A percentile compares a stretch with the other conserved stretches of the same genome.
These are phyloP conservation scores for Hibiscus mutabilis DNA, from an alignment of 345 rosid genomes.

Conservation along the genomic window DNA sequence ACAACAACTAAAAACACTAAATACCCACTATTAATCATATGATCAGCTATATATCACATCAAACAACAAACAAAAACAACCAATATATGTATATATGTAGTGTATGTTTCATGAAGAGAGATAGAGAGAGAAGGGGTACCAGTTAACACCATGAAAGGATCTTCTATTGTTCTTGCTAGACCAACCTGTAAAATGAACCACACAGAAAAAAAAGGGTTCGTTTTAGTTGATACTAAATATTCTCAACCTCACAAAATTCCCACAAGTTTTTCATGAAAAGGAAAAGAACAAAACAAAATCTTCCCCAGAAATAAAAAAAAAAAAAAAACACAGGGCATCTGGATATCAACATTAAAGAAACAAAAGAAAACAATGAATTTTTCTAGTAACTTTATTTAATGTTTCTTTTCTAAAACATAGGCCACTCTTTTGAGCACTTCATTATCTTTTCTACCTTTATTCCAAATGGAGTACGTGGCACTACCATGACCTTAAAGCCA, in stretches of 20 bases:
- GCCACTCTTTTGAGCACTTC: conserved; percentile 20
- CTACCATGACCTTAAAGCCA: conserved; percentile 24
- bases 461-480: conserved; percentile 41
- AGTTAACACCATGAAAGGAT: conserved; percentile 41
- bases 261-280: conserved; percentile 13
- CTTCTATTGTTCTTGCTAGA: conserved; percentile 35
- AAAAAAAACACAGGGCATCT: conserved; percentile 17
- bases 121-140: conserved; percentile 21
- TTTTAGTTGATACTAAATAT: conserved; percentile 18
- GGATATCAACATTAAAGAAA: conserved; percentile 11
- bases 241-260: conserved; percentile 52
- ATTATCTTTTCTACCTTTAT: conserved; percentile 44
- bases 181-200: conserved; percentile 62
- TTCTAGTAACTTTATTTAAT: conserved; percentile 13
- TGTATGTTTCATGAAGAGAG: conserved; percentile 3
- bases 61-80: conserved; percentile 15
- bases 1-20: conserved; percentile 10
- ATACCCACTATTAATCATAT: conserved; percentile 9
- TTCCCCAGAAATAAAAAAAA: conserved; percentile 16
- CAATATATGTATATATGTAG: not conserved
- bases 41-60: conserved; percentile 5
- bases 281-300: conserved; percentile 15
- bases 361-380: not conserved
- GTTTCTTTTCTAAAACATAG: conserved; percentile 12
- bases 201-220: conserved; percentile 29